These are phyloP conservation scores for Alternaria hordeiaustralica DNA, from an alignment of 2,329 filamentous ascomycete genomes.

Conservation along the genomic window DNA sequence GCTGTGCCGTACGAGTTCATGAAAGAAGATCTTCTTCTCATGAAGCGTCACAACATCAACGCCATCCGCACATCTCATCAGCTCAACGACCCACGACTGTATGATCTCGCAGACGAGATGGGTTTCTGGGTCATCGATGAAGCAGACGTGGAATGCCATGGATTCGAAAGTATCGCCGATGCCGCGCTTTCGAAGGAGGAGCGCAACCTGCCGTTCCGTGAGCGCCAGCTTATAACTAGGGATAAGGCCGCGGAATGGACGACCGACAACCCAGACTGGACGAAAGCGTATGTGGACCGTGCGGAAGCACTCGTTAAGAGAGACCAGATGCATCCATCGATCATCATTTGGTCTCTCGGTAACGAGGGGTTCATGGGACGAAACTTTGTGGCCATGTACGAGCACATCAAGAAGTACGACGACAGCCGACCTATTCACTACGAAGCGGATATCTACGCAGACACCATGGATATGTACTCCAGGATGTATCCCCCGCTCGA, in stretches of 20 bases:
- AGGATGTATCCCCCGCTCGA: constrained; percentile 70
- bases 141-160: constrained; percentile 58
- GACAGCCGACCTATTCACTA: constrained; percentile 68
- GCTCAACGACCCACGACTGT: constrained; percentile 66
- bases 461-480: constrained; percentile 69
- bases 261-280: constrained; percentile 67
- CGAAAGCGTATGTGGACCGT: constrained; percentile 70
- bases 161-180: constrained; percentile 50
- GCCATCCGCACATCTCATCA: constrained; percentile 73
- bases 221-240: constrained; percentile 65
- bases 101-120: constrained; percentile 69
- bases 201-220: constrained; percentile 62
- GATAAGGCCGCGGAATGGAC: constrained; percentile 64
- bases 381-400: constrained; percentile 73
- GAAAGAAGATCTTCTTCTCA: constrained; percentile 66
- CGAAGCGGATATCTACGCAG: constrained; percentile 67
- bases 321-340: constrained; percentile 73
- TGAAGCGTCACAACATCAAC: constrained; percentile 76
- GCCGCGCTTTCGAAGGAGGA: constrained; percentile 31
- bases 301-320: constrained; percentile 68
- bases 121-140: constrained; percentile 70
- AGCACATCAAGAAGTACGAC: constrained; percentile 66
- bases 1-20: constrained; percentile 69
- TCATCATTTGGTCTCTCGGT: constrained; percentile 76
- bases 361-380: constrained; percentile 76